Evolutionary conservation across 257 asterid species (phyloP).

Genomic region (Solanum neorickii): DNA sequence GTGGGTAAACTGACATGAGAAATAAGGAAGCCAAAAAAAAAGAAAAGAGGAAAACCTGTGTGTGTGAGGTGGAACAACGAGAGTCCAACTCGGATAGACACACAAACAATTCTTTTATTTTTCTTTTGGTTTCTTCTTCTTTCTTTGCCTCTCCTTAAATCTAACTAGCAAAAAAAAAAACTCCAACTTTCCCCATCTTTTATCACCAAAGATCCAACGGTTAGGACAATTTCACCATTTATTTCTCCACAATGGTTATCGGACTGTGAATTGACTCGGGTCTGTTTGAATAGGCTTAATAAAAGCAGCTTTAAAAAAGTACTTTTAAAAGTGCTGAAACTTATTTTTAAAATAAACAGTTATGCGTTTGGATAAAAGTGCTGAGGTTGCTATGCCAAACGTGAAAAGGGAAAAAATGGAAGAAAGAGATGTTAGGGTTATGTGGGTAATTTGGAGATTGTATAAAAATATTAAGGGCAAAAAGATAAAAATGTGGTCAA

Average conservation of each 20-base stretch:
- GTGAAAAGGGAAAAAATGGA: no score
- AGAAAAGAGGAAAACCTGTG: not conserved
- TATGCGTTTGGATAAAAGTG: no score
- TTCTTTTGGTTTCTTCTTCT: not conserved
- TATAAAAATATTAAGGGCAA: no score
- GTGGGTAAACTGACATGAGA: not conserved
- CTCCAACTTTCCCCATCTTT: not conserved
- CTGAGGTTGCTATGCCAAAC: no score
- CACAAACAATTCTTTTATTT: not conserved
- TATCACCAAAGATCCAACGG: slow-evolving; percentile 3
- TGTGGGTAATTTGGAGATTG: no score
- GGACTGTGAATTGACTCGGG: no score
- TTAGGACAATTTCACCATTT: not conserved
- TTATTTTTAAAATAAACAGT: no score
- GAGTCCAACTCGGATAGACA: slow-evolving; percentile 19
- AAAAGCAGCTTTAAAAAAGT: no score
- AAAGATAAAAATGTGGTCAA: no score
- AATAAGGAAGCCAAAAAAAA: not conserved
- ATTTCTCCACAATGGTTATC: not conserved
- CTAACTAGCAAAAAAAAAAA: not conserved
- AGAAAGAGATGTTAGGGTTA: no score
- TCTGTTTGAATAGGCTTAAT: no score
- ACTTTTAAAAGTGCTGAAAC: no score
- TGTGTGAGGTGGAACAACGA: slow-evolving; percentile 17
- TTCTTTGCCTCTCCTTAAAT: not conserved